Percentiles rank a stretch among this genome's conserved stretches.
Conservation (phyloP, 176 grass and related monocot genomes). For the Urochloa ruziziensis region DNA sequence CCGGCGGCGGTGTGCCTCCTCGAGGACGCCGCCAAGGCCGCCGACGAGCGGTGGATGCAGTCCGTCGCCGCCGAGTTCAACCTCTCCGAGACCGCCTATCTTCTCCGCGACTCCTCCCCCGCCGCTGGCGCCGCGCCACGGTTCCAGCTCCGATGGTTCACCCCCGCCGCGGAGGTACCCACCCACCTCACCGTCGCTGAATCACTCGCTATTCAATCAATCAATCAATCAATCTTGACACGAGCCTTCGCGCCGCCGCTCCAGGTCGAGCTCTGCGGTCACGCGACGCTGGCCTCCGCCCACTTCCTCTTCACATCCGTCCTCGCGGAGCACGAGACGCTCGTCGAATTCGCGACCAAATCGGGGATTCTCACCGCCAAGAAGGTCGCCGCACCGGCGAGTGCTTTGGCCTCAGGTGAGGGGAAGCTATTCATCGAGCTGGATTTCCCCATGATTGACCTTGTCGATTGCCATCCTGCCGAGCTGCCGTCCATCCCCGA, state of each 20-base stretch:
- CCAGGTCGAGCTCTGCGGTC: constrained; percentile 39
- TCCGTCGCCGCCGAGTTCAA: constrained; percentile 84
- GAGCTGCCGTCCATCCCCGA: constrained; percentile 40
- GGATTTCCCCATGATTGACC: constrained; percentile 59
- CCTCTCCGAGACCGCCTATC: constrained; percentile 51
- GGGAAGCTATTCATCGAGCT: constrained; percentile 64
- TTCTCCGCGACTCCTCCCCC: constrained; percentile 26
- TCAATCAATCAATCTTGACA: neutral
- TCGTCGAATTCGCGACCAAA: constrained; percentile 56
- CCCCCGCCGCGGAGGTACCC: constrained; percentile 54
- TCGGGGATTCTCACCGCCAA: constrained; percentile 61
- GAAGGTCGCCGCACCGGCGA: constrained; percentile 28
- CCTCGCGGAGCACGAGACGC: constrained; percentile 24
- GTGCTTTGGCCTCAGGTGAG: neutral
- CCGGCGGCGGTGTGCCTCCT: constrained; percentile 71
- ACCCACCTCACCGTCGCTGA: neutral
- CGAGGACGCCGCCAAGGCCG: constrained; percentile 6
- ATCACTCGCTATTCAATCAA: neutral
- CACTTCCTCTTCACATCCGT: constrained; percentile 59
- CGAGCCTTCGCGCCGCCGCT: neutral
- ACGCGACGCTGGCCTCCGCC: constrained; percentile 67
- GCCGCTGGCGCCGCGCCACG: constrained; percentile 17
- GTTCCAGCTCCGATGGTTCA: constrained; percentile 80
- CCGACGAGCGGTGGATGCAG: constrained; percentile 66
- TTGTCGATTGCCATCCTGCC: constrained; percentile 20